Evolutionary conservation across 441 rosid genomes (phyloP), one percentile per base, ranked within the genome.

Genomic region (Adansonia grandidieri): DNA sequence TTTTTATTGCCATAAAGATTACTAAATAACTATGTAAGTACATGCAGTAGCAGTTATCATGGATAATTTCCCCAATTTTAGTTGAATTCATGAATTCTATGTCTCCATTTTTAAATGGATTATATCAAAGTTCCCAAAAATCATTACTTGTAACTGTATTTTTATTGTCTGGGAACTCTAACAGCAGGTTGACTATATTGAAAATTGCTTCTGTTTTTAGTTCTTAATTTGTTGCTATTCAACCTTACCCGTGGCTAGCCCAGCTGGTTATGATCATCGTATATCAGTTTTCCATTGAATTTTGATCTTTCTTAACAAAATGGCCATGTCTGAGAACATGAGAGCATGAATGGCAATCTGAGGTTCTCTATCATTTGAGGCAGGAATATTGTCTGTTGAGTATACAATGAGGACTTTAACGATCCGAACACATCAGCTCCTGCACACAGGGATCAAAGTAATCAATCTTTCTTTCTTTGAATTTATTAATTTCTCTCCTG

Each of bases 361-460:
- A 48, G n/a, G 47, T 24, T 48, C 15, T n/a, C 62, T 47, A 32
- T 32, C 63, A 24, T 47, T 64, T 51, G 62, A 64, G 51, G 51
- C 78, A 75, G 78, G 78, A 37, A 9, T 2, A 11, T 64, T 45
- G 20, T 45, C 66, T 20, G 60, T 77, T 64, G 24, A 71, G 37
- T 53, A 10, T 15, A 22, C 42, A 22, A 47, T 8, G 64, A 45
- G 48, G 74, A 65, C 32, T 28, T 28, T 28, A 28, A 28, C 32
- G 32, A 20, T 48, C 66, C 63, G 8, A 47, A 79, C 4, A 4
- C 42, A 32, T 62, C 78, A 19, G 54, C 32, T 75, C 28, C 3
- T 2, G 77, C 57, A 61, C 66, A 47, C 51, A 85, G 84, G 85
- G 87, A 84, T 77, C 83, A 80, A 74, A 80, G 88, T 82, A 87